Percentiles rank a stretch among this genome's conserved stretches.
Conservation (phyloP, 306 rosid genomes). For the Fagus sylvatica region DNA sequence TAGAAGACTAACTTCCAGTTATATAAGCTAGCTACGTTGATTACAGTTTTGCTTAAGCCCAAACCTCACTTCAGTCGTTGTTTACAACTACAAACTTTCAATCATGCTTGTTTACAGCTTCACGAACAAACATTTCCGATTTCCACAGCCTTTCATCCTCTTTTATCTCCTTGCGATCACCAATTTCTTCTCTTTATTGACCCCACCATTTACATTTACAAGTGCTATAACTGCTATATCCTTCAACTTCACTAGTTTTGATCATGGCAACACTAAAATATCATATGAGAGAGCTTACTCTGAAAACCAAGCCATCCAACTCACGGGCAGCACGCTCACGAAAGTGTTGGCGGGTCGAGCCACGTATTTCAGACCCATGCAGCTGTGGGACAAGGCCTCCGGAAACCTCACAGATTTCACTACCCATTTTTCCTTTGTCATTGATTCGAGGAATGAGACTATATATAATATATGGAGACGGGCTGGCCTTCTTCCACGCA, state of each 20-base stretch:
- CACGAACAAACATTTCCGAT: too few species aligned
- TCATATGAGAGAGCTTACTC: not conserved
- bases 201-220: not conserved
- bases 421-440: constrained; percentile 41
- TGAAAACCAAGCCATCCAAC: constrained; percentile 13
- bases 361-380: constrained; percentile 26
- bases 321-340: constrained; percentile 6
- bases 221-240: constrained; percentile 12
- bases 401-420: constrained; percentile 38
- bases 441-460: constrained; percentile 8
- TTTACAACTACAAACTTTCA: too few species aligned
- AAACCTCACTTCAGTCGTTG: too few species aligned
- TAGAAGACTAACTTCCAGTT: too few species aligned
- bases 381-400: constrained; percentile 41
- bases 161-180: not conserved
- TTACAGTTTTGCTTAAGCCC: too few species aligned
- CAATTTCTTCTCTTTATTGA: not conserved
- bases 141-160: too few species aligned
- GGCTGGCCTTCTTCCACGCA: constrained; percentile 50
- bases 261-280: constrained; percentile 1
- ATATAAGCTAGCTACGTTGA: too few species aligned
- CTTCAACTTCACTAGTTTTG: constrained; percentile 24
- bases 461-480: constrained; percentile 3
- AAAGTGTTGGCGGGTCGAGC: constrained; percentile 31
- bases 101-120: too few species aligned